phyloP scores from a whole-genome alignment of 1,284 basidiomycete species.

The Austroboletus novae-zelandiae region DNA sequence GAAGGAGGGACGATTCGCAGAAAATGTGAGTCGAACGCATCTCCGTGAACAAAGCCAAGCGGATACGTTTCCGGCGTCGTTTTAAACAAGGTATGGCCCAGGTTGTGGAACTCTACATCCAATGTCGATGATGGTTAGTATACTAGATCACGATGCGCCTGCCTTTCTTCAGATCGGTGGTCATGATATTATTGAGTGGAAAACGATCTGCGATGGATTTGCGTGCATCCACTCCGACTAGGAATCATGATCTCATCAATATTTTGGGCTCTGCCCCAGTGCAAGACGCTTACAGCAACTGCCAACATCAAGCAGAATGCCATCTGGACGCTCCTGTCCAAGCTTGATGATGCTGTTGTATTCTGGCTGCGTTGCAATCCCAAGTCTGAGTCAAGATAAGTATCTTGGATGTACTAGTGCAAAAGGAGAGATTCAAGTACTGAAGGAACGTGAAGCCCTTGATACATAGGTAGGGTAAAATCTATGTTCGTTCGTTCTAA shows the following conservation, averaged over 20 bases:
- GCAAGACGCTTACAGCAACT: conserved; percentile 23
- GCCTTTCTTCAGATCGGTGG: conserved; percentile 21
- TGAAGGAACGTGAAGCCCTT: conserved; percentile 15
- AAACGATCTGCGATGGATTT: conserved; percentile 25
- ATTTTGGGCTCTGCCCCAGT: no score
- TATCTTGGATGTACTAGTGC: rapidly evolving
- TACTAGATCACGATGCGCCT: neutral
- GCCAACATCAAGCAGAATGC: conserved; percentile 26
- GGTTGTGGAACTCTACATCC: conserved; percentile 28
- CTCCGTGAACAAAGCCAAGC: conserved; percentile 34
- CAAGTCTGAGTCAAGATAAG: conserved; percentile 7
- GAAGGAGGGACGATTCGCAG: conserved; percentile 16
- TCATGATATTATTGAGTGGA: conserved; percentile 24
- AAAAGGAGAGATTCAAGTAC: conserved; percentile 4
- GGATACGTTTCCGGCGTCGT: conserved; percentile 32
- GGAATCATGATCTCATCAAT: neutral
- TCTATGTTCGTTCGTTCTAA: conserved; percentile 4
- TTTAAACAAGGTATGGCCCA: conserved; percentile 38
- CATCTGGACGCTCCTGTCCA: conserved; percentile 18
- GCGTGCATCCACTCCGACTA: conserved; percentile 29
- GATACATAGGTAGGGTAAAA: conserved; percentile 23
- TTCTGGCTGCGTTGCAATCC: conserved; percentile 10
- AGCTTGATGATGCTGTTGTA: conserved; percentile 20
- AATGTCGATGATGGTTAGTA: neutral
- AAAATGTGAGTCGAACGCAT: conserved; percentile 32